phyloP scores from a whole-genome alignment of 306 rosid genomes.

The Castanea crenata region DNA sequence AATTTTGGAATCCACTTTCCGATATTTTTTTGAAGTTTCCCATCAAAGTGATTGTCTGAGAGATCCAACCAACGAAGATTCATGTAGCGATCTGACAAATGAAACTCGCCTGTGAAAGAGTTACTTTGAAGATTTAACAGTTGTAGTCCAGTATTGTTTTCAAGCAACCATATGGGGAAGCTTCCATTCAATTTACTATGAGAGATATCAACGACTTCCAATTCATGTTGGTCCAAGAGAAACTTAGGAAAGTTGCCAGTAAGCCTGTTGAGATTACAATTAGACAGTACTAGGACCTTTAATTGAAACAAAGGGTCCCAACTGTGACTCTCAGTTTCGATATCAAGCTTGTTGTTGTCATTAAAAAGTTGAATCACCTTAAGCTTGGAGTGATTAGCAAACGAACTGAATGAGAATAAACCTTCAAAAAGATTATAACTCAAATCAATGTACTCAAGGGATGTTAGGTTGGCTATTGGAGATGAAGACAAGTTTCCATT shows the following conservation, averaged over 20 bases:
- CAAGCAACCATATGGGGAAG: slow-evolving; percentile 27
- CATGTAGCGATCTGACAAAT: neutral
- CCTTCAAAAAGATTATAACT: slow-evolving; percentile 15
- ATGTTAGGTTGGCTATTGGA: neutral
- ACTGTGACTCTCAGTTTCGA: slow-evolving; percentile 11
- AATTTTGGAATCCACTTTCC: neutral
- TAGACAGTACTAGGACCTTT: neutral
- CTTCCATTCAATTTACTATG: slow-evolving; percentile 8
- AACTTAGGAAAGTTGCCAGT: slow-evolving; percentile 7
- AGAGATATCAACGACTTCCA: neutral
- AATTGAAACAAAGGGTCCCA: slow-evolving; percentile 35
- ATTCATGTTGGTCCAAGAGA: slow-evolving; percentile 18
- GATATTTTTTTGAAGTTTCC: neutral
- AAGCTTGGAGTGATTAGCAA: slow-evolving; percentile 30
- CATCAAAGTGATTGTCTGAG: slow-evolving; percentile 20
- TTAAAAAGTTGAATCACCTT: neutral
- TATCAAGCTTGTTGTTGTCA: neutral
- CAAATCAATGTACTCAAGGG: slow-evolving; percentile 8
- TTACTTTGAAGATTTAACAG: neutral
- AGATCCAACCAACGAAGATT: neutral
- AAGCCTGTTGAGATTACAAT: neutral
- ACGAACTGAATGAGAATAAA: slow-evolving; percentile 8
- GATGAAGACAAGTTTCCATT: slow-evolving; percentile 15
- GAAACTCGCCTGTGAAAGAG: neutral
- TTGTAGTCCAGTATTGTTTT: slow-evolving; percentile 18